A percentile compares a stretch with the other conserved stretches of the same genome.
phyloP scores from a whole-genome alignment of 768 basidiomycete genomes.

The Lactarius hatsudake region DNA sequence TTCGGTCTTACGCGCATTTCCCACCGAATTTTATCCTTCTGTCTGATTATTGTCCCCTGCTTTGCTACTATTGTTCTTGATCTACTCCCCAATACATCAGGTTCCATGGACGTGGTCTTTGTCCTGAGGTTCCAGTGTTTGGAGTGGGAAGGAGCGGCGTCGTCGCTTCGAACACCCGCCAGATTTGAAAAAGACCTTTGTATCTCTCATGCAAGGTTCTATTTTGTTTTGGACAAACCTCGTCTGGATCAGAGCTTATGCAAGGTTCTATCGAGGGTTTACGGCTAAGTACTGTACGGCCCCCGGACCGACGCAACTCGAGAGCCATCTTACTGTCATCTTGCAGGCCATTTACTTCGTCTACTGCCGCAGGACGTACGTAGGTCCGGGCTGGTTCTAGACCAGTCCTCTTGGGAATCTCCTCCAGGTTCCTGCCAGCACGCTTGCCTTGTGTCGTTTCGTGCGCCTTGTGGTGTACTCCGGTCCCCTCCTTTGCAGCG shows the following conservation, averaged over 20 bases:
- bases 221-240: too few relatives aligned
- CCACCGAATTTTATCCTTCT: too few relatives aligned
- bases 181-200: background rate
- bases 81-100: too few relatives aligned
- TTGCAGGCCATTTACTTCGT: background rate
- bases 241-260: too few relatives aligned
- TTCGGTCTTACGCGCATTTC: too few relatives aligned
- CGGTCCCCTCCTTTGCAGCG: background rate
- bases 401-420: background rate
- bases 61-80: too few relatives aligned
- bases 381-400: background rate
- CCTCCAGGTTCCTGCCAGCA: background rate
- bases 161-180: background rate
- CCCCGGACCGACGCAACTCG: background rate
- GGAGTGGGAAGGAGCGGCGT: background rate
- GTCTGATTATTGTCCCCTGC: too few relatives aligned
- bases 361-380: background rate
- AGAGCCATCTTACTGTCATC: background rate
- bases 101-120: background rate
- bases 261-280: background rate
- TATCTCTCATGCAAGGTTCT: background rate
- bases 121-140: background rate
- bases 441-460: background rate
- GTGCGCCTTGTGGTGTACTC: background rate
- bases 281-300: background rate